Evolutionary conservation across 148 eudicot species (phyloP), one percentile per base, ranked within the genome.

Genomic region (Bassia scoparia): DNA sequence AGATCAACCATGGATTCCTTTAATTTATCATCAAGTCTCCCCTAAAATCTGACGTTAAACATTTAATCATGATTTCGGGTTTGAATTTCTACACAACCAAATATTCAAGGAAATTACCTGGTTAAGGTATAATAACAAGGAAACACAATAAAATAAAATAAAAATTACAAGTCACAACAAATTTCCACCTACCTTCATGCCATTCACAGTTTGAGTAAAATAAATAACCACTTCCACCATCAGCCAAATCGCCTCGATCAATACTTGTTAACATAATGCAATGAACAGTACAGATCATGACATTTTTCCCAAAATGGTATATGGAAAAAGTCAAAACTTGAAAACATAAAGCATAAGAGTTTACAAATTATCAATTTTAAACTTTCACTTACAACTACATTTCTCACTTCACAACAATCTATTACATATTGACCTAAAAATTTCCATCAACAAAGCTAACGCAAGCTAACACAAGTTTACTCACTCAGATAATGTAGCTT

Each of bases 191-290:
- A 87, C 98, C 97, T 94, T 94, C 93, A 94, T 78, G 17, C 91
- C 88, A 83, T 80, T 79, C 44, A 94, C 98, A 26, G 98, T 94
- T 82, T 89, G 83, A 46, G 95, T 89, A 85, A 94, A 91, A 86
- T 94, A 94, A 91, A 86, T 94, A 97, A 67, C 89, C 86, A 77
- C 98, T 94, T 58, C 98, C 98, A 82, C 97, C 98, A 81, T 94
- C 98, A 72, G 87, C 93, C 78, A 94, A 46, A 82, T 94, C 98
- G 74, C 91, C 98, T 61, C 98, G 97, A 76, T 94, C 98, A 68
- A 94, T 97, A 81, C 98, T 94, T 9, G 98, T 94, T 77, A 94
- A 67, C 52, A 94, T 96, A 69, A 94, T 91, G 80, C 91, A 94
- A 86, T 94, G 96, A 78, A 94, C 98, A 72, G 97, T 91, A 81